Conservation (phyloP, 306 rosid genomes). For the Cicer arietinum region DNA sequence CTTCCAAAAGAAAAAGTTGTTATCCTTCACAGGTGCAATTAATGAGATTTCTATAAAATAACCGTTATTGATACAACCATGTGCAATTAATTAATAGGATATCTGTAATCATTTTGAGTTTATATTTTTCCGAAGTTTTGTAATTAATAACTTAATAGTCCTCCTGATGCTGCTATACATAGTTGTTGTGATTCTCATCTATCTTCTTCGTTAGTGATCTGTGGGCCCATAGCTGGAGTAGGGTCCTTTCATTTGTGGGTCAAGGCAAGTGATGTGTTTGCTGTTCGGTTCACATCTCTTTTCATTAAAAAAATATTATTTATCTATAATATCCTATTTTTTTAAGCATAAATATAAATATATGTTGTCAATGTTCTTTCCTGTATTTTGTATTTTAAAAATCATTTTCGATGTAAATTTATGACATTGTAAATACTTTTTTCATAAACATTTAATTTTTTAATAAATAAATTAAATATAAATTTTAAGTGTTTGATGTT, state of each 20-base stretch:
- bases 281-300: too few species aligned
- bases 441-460: too few species aligned
- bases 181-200: slow-evolving; percentile 42
- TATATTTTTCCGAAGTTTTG: slow-evolving; percentile 5
- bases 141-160: not conserved
- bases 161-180: not conserved
- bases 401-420: too few species aligned
- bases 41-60: not conserved
- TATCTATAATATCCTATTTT: too few species aligned
- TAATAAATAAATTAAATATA: too few species aligned
- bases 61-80: not conserved
- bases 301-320: too few species aligned
- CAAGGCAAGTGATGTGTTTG: not conserved
- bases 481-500: too few species aligned
- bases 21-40: not conserved
- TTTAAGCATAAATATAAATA: too few species aligned
- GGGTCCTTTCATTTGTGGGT: slow-evolving; percentile 33
- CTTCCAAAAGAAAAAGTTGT: too few species aligned
- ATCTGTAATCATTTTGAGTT: slow-evolving; percentile 42
- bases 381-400: too few species aligned
- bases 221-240: slow-evolving; percentile 40
- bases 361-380: too few species aligned
- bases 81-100: not conserved
- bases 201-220: slow-evolving; percentile 22
- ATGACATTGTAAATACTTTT: too few species aligned